Percentiles rank a stretch among this genome's conserved stretches.
phyloP scores from a whole-genome alignment of 768 basidiomycete genomes.

The Gymnopilus dilepis region DNA sequence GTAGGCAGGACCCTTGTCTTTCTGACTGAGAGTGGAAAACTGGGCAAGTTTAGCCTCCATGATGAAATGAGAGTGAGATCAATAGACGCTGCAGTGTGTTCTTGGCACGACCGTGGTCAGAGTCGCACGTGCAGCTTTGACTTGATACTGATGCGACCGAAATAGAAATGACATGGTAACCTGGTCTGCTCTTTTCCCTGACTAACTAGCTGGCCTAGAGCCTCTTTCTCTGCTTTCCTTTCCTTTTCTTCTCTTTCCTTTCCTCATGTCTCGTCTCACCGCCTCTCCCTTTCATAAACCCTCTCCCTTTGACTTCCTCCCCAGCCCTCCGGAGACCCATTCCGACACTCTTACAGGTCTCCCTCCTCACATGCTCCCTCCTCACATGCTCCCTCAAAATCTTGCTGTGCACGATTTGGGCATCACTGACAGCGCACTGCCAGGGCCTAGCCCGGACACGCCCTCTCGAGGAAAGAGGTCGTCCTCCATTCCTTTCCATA shows the following conservation, averaged over 20 bases:
- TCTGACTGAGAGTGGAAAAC: slow-evolving; percentile 70
- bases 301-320: slow-evolving; percentile 50
- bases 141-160: slow-evolving; percentile 10
- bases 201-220: not conserved
- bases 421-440: slow-evolving; percentile 23
- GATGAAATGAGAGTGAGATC: slow-evolving; percentile 4
- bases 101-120: not conserved
- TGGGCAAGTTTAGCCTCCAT: slow-evolving; percentile 69
- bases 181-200: not conserved
- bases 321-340: slow-evolving; percentile 50
- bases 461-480: slow-evolving; percentile 46
- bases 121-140: slow-evolving; percentile 10
- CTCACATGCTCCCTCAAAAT: slow-evolving; percentile 13
- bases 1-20: slow-evolving; percentile 84
- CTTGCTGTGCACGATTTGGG: slow-evolving; percentile 20
- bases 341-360: slow-evolving; percentile 23
- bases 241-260: not conserved
- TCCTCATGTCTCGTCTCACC: slow-evolving; percentile 51
- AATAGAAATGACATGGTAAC: slow-evolving; percentile 3
- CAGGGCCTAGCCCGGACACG: slow-evolving; percentile 31
- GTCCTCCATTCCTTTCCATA: slow-evolving; percentile 62
- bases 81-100: not conserved
- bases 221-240: not conserved
- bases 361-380: slow-evolving; percentile 17
- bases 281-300: slow-evolving; percentile 50